Percentiles rank a stretch among this genome's conserved stretches.
phyloP scores from a whole-genome alignment of 108 stramenopile genomes.

The Cyclotella baltica region DNA sequence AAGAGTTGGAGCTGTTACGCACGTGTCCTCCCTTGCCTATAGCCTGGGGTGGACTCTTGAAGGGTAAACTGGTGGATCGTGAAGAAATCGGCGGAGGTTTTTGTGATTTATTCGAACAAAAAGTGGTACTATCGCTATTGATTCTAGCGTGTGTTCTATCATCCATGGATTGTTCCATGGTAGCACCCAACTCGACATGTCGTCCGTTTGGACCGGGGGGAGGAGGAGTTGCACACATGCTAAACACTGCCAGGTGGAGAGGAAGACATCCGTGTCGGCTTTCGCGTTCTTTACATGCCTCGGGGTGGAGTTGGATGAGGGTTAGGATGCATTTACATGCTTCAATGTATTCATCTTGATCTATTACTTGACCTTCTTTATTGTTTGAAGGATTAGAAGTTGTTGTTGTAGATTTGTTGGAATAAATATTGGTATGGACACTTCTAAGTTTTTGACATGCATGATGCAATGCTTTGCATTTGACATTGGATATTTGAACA shows the following conservation, averaged over 20 bases:
- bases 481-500: conserved; percentile 65
- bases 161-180: conserved; percentile 4
- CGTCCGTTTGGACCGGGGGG: conserved; percentile 29
- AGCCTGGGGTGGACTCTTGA: background rate
- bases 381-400: background rate
- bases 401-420: background rate
- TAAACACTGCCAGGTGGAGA: conserved; percentile 86
- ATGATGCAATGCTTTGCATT: conserved; percentile 85
- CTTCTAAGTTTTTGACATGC: conserved; percentile 87
- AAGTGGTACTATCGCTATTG: conserved; percentile 4
- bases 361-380: conserved; percentile 26
- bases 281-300: conserved; percentile 80
- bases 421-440: conserved; percentile 57
- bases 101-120: background rate
- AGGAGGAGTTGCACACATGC: conserved; percentile 71
- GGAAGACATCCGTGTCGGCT: conserved; percentile 91
- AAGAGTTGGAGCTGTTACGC: conserved; percentile 38
- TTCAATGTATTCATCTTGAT: conserved; percentile 78
- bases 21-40: background rate
- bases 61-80: background rate
- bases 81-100: conserved; percentile 10
- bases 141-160: conserved; percentile 2
- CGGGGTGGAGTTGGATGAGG: conserved; percentile 74
- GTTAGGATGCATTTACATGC: conserved; percentile 80
- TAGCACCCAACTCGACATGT: background rate